Conservation (phyloP, 257 asterid species). For the Solanum ossicruentum region DNA sequence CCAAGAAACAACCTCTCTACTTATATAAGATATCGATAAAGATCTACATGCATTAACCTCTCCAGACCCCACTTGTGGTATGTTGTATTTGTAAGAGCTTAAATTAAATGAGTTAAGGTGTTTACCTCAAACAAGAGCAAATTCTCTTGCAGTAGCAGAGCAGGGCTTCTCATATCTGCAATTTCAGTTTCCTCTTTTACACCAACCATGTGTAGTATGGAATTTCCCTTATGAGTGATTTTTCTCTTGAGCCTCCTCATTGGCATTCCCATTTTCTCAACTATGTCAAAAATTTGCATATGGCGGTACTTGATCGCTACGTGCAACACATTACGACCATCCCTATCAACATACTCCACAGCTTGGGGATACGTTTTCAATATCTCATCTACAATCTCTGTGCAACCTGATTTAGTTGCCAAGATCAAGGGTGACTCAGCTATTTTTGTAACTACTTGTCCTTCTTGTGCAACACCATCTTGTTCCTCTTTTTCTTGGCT, state of each 20-base stretch:
- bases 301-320: slow-evolving; percentile 1
- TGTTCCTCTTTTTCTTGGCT: not conserved
- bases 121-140: slow-evolving; percentile 3
- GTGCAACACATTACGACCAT: slow-evolving; percentile 2
- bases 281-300: not conserved
- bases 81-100: too few species aligned
- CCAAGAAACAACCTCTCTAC: too few species aligned
- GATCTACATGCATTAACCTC: too few species aligned
- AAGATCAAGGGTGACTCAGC: slow-evolving; percentile 1
- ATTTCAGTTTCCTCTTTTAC: not conserved
- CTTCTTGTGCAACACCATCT: not conserved
- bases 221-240: not conserved
- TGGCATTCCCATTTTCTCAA: not conserved
- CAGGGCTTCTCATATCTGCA: slow-evolving; percentile 6
- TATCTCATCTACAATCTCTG: slow-evolving; percentile 4
- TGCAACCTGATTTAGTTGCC: slow-evolving; percentile 2
- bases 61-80: too few species aligned
- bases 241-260: slow-evolving; percentile 1
- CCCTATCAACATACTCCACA: not conserved
- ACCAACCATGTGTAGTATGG: slow-evolving; percentile 10
- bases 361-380: not conserved
- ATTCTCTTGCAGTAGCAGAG: slow-evolving; percentile 1
- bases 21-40: too few species aligned
- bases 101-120: too few species aligned
- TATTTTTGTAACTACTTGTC: not conserved